Base-by-base conservation (phyloP, 768 basidiomycete species). In the Lactifluus volemus region DNA sequence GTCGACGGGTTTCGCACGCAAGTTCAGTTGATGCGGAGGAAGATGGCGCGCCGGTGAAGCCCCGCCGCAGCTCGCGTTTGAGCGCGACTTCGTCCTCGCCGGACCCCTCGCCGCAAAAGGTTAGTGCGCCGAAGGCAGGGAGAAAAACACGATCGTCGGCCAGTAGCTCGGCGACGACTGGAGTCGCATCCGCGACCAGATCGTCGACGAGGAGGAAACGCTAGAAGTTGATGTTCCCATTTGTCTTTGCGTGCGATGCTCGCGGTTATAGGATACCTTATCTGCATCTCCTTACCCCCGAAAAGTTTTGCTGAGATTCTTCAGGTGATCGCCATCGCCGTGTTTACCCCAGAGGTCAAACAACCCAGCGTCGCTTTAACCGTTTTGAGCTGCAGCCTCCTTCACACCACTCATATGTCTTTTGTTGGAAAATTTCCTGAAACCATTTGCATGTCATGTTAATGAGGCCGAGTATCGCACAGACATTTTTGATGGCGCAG, bases 101-200 rank as follows among this genome's bases (percentile, higher is more conserved):
- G 0, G 63, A 66, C 21, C 63, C 55, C 9, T 64, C 65, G 17
- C 65, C 65, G 34, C 63, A 49, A 30, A 66, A 66, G 47, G 55
- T 9, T 2, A 53, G 55, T 25, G 59, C 63, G 4, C 52, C 59
- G 17, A 56, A 59, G 55, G 47, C 52, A 36, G 59, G 30, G 32
- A 55, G 58, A 12, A 59, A 55, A 39, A 63, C 51, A 10, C 60
- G 60, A 11, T 48, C 38, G 30, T 36, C 55, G 3, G 55, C 52
- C 3, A 61, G 61, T 5, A 47, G 47, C 10, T 69, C 70, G 29
- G 67, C 59, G 36, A 58, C 67, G 38, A 63, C 73, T 41, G 65
- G 58, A n/a, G 41, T 50, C 5, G 51, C 38, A 29, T 42, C 53
- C 12, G 55, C 60, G 47, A 63, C 61, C 1, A 49, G 59, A 14